These are phyloP conservation scores for Colletotrichum agaves DNA, from an alignment of 2,329 filamentous ascomycete genomes.

Conservation along the genomic window DNA sequence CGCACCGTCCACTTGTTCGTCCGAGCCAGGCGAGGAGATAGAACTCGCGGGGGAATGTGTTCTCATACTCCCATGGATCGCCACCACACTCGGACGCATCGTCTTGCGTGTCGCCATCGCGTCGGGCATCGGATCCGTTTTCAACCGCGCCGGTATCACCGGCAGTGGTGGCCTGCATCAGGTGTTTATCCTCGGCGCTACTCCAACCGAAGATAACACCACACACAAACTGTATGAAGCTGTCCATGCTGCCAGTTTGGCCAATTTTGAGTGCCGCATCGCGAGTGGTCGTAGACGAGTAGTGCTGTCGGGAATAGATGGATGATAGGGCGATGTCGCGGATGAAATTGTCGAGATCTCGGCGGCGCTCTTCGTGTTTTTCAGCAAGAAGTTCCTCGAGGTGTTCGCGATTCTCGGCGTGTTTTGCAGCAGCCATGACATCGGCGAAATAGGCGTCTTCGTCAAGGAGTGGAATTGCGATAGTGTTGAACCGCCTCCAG, in stretches of 20 bases:
- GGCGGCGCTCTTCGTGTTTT: not conserved
- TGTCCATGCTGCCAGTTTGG: not conserved
- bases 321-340: not conserved
- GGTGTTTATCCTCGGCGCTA: no score
- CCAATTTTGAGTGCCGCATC: not conserved
- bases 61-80: no score
- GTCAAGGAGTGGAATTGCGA: slow-evolving; percentile 18
- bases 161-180: no score
- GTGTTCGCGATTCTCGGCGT: not conserved
- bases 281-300: not conserved
- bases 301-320: not conserved
- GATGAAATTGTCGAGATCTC: not conserved
- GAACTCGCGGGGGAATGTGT: no score
- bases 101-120: no score
- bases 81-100: no score
- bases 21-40: no score
- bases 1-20: no score
- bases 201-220: not conserved
- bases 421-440: not conserved
- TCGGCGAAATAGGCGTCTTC: slow-evolving; percentile 31
- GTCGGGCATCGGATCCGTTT: no score
- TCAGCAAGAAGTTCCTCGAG: not conserved
- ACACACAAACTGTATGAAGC: not conserved
- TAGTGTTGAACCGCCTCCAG: slow-evolving; percentile 32
- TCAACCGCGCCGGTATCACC: no score